These are phyloP conservation scores for Dendrobium huoshanense DNA, from an alignment of 106 monocot genomes.

Conservation along the genomic window DNA sequence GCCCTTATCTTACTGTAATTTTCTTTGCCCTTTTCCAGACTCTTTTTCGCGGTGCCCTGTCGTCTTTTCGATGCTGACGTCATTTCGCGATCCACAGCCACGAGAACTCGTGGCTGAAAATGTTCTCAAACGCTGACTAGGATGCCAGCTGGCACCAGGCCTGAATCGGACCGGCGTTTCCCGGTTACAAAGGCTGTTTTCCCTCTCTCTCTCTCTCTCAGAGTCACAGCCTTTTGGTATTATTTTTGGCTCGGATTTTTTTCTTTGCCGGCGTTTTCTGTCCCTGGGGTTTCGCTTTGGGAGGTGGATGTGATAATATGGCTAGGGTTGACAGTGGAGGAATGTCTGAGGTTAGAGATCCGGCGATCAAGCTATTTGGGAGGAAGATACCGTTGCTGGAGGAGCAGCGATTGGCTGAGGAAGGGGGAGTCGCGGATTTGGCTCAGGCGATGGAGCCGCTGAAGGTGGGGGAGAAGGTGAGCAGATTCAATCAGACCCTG, in stretches of 20 bases:
- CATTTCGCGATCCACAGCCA: slow-evolving; percentile 2
- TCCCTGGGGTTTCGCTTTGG: too few relatives aligned
- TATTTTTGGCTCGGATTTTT: background rate
- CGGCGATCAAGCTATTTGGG: slow-evolving; percentile 15
- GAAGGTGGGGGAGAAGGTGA: background rate
- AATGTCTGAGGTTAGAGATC: slow-evolving; percentile 6
- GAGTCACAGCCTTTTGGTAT: background rate
- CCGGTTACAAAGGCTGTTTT: background rate
- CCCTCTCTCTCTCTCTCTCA: background rate
- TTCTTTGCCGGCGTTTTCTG: background rate
- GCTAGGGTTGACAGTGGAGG: background rate
- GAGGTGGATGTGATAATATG: background rate
- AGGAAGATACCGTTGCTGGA: slow-evolving; percentile 4
- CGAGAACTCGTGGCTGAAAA: slow-evolving; percentile 3
- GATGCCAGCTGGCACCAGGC: slow-evolving; percentile 7
- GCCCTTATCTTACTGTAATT: background rate
- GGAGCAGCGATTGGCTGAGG: background rate
- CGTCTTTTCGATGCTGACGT: background rate
- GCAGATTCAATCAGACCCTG: background rate
- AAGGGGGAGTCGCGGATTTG: background rate
- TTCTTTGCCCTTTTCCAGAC: background rate
- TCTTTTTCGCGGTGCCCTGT: background rate
- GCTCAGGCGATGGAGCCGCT: background rate
- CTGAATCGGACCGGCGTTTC: background rate
- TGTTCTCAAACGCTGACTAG: background rate